A percentile compares a stretch with the other conserved stretches of the same genome.
Evolutionary conservation across 169 alveolate species (phyloP).

Genomic region (Cyclospora cayetanensis): DNA sequence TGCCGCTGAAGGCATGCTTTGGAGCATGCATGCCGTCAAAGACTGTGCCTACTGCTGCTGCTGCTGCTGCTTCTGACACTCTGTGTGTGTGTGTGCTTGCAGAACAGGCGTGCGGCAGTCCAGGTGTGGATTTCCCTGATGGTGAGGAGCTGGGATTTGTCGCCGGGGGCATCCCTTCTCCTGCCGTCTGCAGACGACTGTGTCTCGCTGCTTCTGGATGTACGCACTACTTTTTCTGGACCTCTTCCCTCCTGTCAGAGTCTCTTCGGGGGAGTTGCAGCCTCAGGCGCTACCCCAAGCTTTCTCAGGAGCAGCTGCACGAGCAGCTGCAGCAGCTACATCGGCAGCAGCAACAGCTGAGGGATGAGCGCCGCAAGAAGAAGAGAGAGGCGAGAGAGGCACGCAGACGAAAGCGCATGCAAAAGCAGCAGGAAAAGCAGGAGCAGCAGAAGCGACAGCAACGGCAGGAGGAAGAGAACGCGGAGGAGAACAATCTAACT

Average conservation of each 20-base stretch:
- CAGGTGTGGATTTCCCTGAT: conserved; percentile 19
- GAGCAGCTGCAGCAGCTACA: conserved; percentile 41
- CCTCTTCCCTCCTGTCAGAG: not conserved
- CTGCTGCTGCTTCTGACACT: not conserved
- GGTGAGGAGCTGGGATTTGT: conserved; percentile 38
- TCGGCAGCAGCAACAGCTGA: not conserved
- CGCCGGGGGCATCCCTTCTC: conserved; percentile 12
- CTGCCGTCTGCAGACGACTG: conserved; percentile 39
- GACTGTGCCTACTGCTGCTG: conserved; percentile 25
- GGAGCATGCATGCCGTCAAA: no score
- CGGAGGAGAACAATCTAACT: not conserved
- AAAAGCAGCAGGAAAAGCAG: not conserved
- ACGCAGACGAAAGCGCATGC: not conserved
- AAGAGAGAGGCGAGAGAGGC: not conserved
- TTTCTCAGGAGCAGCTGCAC: conserved; percentile 54
- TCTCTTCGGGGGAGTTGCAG: conserved; percentile 17
- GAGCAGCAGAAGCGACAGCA: not conserved
- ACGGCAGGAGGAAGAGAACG: conserved; percentile 2
- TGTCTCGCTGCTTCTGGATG: conserved; percentile 56
- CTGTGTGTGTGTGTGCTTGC: conserved; percentile 10
- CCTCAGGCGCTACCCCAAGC: conserved; percentile 21
- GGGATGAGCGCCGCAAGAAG: not conserved
- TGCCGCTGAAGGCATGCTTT: no score
- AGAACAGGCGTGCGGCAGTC: conserved; percentile 31
- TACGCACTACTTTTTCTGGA: conserved; percentile 2